A percentile compares a stretch with the other conserved stretches of the same genome.
Evolutionary conservation across 345 rosid genomes (phyloP).

Genomic region (Kernera saxatilis): DNA sequence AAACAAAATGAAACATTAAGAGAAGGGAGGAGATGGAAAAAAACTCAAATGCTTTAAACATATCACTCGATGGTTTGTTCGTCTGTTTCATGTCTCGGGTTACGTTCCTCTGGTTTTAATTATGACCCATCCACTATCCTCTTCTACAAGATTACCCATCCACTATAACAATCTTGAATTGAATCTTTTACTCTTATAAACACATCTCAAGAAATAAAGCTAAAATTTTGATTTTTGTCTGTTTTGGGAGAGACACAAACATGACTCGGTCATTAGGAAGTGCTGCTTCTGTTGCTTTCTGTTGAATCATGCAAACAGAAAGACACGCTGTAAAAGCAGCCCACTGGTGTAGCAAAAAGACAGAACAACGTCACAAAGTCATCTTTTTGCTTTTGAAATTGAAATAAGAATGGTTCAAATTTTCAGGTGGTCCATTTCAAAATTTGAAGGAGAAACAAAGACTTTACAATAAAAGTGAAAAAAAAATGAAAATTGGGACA

Average conservation of each 20-base stretch:
- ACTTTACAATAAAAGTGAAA: slow-evolving; percentile 6
- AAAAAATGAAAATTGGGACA: neutral
- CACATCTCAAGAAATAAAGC: neutral
- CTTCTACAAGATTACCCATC: neutral
- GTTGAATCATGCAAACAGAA: slow-evolving; percentile 3
- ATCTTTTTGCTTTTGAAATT: slow-evolving; percentile 3
- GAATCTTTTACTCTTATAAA: neutral
- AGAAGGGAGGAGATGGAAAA: neutral
- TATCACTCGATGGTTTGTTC: neutral
- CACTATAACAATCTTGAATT: neutral
- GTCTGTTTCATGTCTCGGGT: neutral
- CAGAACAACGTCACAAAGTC: slow-evolving; percentile 7
- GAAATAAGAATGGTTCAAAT: neutral
- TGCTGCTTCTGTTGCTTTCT: slow-evolving; percentile 16
- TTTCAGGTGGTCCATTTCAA: slow-evolving; percentile 14
- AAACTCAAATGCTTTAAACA: neutral
- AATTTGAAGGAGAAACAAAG: neutral
- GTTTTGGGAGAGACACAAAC: slow-evolving; percentile 4
- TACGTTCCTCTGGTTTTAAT: neutral
- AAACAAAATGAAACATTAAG: neutral
- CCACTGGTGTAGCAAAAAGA: slow-evolving; percentile 12
- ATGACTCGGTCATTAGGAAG: slow-evolving; percentile 4
- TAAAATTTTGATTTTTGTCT: neutral
- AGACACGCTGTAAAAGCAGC: slow-evolving; percentile 25
- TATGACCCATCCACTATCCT: neutral